Base-by-base conservation (phyloP, 352 stramenopile species). In the Phytophthora parvispora region DNA sequence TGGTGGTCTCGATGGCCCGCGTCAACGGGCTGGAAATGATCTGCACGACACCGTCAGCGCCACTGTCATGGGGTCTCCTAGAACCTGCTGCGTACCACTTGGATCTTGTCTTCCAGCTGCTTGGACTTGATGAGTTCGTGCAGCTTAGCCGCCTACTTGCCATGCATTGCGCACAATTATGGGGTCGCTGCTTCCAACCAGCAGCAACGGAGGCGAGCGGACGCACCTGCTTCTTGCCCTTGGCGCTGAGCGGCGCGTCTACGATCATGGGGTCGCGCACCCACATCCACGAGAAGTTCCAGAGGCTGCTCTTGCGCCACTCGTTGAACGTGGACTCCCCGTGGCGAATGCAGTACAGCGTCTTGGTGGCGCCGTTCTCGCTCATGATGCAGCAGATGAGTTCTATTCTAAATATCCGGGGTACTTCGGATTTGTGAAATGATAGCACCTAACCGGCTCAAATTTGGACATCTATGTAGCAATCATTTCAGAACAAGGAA, bases 261-360 rank as follows among this genome's bases (percentile, higher is more conserved):
- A 94, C 67, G 69, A 96, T 90, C 90, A 95, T 96, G 16, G 90
- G 88, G 36, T 96, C 88, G 49, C 88, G 87, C 43, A 92, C 85
- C 72, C 83, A 93, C 52, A 95, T 77, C 90, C 88, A 97, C 51
- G 88, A 91, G 64, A 96, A 97, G 72, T 88, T 94, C 59, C 71
- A 80, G 29, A 96, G 72, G 48, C 90, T 97, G 59, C 69, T 81
- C 49, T 78, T 85, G 54, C 88, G 87, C 90, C 90, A 97, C 72
- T 95, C 88, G 59, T 97, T 97, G 74, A 88, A 97, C 51, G 89
- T 93, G 6, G 90, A 97, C 77, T 96, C 88, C 59, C 90, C 90
- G 54, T 97, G 90, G 64, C 90, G 88, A 68, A 97, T 93, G 74
- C 85, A 94, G 62, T 97, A 95, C 29, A 97, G 71, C 51, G 78